These are phyloP conservation scores for Glycyrrhiza uralensis DNA, from an alignment of 306 rosid species.

Conservation along the genomic window DNA sequence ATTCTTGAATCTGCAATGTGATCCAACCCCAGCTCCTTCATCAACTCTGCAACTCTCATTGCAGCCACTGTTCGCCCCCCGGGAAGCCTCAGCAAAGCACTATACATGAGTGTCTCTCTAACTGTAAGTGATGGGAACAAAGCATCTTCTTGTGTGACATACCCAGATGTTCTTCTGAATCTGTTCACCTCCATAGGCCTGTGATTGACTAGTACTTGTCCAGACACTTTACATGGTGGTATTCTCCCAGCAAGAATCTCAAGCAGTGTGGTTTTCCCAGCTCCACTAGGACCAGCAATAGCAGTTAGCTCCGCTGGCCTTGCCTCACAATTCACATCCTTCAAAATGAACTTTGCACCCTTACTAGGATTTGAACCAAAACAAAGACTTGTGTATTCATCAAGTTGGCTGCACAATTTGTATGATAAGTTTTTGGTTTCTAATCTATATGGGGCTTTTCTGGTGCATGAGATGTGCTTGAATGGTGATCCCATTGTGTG, in stretches of 20 bases:
- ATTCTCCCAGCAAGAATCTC: slow-evolving; percentile 83
- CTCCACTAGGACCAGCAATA: slow-evolving; percentile 98
- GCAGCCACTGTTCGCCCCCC: slow-evolving; percentile 53
- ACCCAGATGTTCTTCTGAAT: slow-evolving; percentile 65
- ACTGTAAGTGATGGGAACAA: slow-evolving; percentile 84
- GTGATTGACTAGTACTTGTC: slow-evolving; percentile 74
- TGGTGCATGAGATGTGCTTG: slow-evolving; percentile 34
- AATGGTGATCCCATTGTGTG: slow-evolving; percentile 54
- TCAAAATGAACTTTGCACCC: slow-evolving; percentile 56
- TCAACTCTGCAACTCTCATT: slow-evolving; percentile 54
- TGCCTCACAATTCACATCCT: slow-evolving; percentile 75
- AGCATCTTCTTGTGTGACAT: slow-evolving; percentile 83
- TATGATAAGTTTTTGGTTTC: slow-evolving; percentile 66
- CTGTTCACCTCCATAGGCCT: slow-evolving; percentile 44
- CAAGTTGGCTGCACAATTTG: slow-evolving; percentile 55
- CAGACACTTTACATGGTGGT: slow-evolving; percentile 42
- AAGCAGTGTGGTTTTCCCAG: slow-evolving; percentile 93
- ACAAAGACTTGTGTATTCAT: slow-evolving; percentile 44
- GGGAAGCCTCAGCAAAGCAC: slow-evolving; percentile 76
- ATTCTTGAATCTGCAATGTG: slow-evolving; percentile 71
- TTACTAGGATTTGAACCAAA: slow-evolving; percentile 39
- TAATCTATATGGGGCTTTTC: slow-evolving; percentile 42
- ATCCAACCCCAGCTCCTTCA: slow-evolving; percentile 83
- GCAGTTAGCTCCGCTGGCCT: slow-evolving; percentile 79
- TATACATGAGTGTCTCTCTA: slow-evolving; percentile 83